Conservation (phyloP, 2,329 filamentous ascomycete species). For the Rhinocladiella mackenziei region DNA sequence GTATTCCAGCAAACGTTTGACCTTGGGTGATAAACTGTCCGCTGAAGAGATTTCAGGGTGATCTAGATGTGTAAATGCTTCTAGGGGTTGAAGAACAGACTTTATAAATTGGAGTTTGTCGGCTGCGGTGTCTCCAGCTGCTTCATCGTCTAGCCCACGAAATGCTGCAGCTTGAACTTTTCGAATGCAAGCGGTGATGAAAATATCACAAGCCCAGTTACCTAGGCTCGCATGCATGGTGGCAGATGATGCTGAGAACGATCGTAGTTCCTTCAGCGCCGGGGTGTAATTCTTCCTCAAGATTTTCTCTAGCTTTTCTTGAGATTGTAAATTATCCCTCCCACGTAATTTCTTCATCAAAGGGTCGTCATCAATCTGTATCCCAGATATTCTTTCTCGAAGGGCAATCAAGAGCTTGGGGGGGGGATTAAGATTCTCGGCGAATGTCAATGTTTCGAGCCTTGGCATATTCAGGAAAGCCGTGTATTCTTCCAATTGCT, state of each 20-base stretch:
- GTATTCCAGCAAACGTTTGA: constrained; percentile 53
- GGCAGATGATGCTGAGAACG: constrained; percentile 49
- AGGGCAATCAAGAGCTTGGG: constrained; percentile 45
- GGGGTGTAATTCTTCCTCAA: constrained; percentile 36
- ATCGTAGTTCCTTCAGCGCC: constrained; percentile 50
- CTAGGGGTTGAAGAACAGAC: constrained; percentile 11
- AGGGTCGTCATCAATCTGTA: constrained; percentile 62
- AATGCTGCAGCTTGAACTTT: constrained; percentile 29
- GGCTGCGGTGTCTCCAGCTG: not conserved
- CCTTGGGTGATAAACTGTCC: constrained; percentile 45
- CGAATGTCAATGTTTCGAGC: constrained; percentile 43
- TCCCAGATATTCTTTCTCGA: constrained; percentile 36
- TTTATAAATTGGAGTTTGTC: constrained; percentile 9
- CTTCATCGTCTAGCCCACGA: constrained; percentile 1
- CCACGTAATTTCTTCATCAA: constrained; percentile 50
- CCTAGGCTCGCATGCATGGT: constrained; percentile 59
- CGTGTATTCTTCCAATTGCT: constrained; percentile 67
- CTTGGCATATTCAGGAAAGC: constrained; percentile 63
- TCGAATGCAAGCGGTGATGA: constrained; percentile 52
- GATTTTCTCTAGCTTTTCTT: constrained; percentile 30
- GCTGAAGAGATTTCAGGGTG: not conserved
- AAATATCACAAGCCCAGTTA: constrained; percentile 65
- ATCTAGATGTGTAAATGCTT: not conserved
- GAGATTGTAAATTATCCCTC: constrained; percentile 34
- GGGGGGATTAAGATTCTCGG: constrained; percentile 2